These are phyloP conservation scores for Bryum argenteum DNA, from an alignment of 225 moss, liverwort and hornwort species.

Conservation along the genomic window DNA sequence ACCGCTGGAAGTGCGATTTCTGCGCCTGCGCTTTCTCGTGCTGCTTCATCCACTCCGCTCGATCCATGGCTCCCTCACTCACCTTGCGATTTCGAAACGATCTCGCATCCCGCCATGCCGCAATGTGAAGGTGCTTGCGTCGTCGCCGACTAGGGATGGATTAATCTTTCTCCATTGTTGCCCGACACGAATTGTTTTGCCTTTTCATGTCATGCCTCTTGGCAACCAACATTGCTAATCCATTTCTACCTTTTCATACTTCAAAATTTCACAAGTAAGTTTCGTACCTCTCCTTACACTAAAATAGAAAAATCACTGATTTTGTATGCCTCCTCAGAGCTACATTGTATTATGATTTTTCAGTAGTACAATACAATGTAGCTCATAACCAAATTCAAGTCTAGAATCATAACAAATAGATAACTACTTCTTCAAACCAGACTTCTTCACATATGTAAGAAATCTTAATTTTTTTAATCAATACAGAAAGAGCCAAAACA, in stretches of 20 bases:
- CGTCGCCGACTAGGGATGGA: background rate
- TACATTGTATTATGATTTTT: too few species aligned
- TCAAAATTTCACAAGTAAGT: background rate
- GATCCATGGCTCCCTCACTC: constrained; percentile 23
- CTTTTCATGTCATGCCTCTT: constrained; percentile 35
- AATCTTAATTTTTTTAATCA: too few species aligned
- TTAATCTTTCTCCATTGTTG: background rate
- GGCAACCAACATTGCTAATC: background rate
- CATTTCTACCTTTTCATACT: constrained; percentile 32
- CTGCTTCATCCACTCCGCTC: constrained; percentile 36
- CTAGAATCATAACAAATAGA: too few species aligned
- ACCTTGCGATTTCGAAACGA: background rate
- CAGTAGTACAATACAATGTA: too few species aligned
- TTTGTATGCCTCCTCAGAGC: too few species aligned
- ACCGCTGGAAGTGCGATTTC: constrained; percentile 28
- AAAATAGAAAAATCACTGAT: background rate
- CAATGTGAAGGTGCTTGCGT: background rate
- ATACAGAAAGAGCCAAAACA: too few species aligned
- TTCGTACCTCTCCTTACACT: constrained; percentile 10
- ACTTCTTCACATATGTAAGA: too few species aligned
- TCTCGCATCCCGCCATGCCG: background rate
- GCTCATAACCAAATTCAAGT: too few species aligned
- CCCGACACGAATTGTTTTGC: background rate
- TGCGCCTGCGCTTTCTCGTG: constrained; percentile 20
- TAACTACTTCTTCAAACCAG: too few species aligned